Conservation (phyloP, 1,284 basidiomycete species). For the Porodaedalea pini region DNA sequence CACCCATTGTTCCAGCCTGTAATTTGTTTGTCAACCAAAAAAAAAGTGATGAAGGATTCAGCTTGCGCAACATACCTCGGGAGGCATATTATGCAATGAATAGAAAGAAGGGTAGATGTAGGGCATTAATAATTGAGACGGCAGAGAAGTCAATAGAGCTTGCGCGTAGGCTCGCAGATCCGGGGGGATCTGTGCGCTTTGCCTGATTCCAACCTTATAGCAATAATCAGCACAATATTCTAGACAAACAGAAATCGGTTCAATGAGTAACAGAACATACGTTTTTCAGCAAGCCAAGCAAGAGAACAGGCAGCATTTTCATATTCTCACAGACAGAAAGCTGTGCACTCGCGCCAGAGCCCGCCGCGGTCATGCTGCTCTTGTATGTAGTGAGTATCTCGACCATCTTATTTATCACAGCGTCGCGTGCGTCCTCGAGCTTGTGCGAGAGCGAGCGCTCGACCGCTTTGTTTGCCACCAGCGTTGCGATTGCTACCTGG, state of each 20-base stretch:
- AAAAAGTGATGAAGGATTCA: background rate
- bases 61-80: conserved; percentile 57
- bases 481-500: conserved; percentile 86
- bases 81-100: conserved; percentile 94
- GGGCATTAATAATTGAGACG: conserved; percentile 86
- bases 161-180: conserved; percentile 96
- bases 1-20: conserved; percentile 79
- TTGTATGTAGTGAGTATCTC: conserved; percentile 94
- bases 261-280: conserved; percentile 38
- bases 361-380: conserved; percentile 92
- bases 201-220: conserved; percentile 81
- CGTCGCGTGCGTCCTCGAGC: conserved; percentile 91
- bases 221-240: background rate
- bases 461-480: conserved; percentile 95
- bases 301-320: conserved; percentile 88
- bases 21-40: background rate
- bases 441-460: conserved; percentile 89
- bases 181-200: conserved; percentile 94
- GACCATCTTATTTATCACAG: conserved; percentile 86
- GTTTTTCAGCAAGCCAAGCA: conserved; percentile 91
- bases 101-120: conserved; percentile 96
- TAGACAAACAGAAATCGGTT: background rate
- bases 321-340: conserved; percentile 89
- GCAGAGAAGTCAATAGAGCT: conserved; percentile 86
- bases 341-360: conserved; percentile 91